Base-by-base conservation (phyloP, 1,284 basidiomycete genomes). In the Porogramme epimiltina region DNA sequence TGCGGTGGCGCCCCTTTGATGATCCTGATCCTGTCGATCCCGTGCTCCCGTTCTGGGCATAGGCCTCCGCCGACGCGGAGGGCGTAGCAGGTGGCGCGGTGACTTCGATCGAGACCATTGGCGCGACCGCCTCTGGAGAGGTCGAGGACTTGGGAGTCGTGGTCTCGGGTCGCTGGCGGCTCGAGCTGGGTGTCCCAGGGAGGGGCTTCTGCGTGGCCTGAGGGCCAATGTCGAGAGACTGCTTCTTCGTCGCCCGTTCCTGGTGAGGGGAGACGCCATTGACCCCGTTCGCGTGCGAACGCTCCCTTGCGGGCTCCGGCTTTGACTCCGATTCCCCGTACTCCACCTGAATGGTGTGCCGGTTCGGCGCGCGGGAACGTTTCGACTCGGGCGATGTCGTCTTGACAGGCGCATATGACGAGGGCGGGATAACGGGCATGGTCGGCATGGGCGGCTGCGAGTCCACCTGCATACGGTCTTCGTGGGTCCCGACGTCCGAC, bases 311-410 rank as follows among this genome's bases (percentile, higher is more conserved):
- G 54, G 67, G 60, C 57, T 68, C 58, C 59, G 67, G 49, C 52
- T 59, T 59, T 45, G 45, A 66, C 55, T 68, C 72, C 20, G 66
- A 68, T 62, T 68, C 68, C 20, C 87, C 87, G 61, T 95, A 95
- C 68, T 96, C 94, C 50, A 97, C 87, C 69, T 97, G 93, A 37
- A 96, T 92, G 2, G 94, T 96, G 70, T 96, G 93, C 15, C 88
- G 73, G 67, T 86, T 82, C 47, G 68, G 76, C 18, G 65, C 69
- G 48, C 71, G 75, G 65, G 73, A 72, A 60, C 75, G 74, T 52
- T 67, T 66, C 11, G 67, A 56, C 43, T 76, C 73, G 16, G 70
- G 61, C 9, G 68, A 65, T 4, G 65, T 60, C 45, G 56, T 63
- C 57, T 66, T 66, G 58, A 62, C 62, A 34, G 66, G 61, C 18